Evolutionary conservation across 2,329 filamentous ascomycete species (phyloP), one percentile per base, ranked within the genome.

Genomic region (Trichophyton equinum): DNA sequence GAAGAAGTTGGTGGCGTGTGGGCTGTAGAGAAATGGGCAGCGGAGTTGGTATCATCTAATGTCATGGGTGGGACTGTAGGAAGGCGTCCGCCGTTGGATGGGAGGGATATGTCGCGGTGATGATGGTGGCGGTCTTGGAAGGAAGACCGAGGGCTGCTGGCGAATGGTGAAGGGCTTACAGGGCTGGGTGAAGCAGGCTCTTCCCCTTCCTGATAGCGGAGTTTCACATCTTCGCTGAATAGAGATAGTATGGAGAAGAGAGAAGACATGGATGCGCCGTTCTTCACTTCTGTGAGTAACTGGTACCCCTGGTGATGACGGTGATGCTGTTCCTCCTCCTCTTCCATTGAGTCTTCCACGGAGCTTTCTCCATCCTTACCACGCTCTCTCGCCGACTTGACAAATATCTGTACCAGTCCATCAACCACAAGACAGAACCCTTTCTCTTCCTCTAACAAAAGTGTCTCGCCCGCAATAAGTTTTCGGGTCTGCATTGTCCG

Each of bases 401-500:
- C 94, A 71, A 97, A 99, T 60, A 99, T 97, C 73, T 99, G 91
- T 0, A 99, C 91, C 30, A 96, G 75, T 1, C 94, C 94, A 74
- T 99, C 94, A 2, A 99, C 95, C 4, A 99, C 94, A 61, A 99
- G 81, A 71, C 94, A 99, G 69, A 99, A 99, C 0, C 94, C 94
- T 69, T 99, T 96, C 69, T 99, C 94, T 71, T 99, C 94, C 74
- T 99, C 94, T 36, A 99, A 78, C 65, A 96, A 85, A 67, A 99
- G 79, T 0, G 94, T 99, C 74, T 99, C 94, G 33, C 94, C 94
- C 4, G 94, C 92, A 68, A 97, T 95, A 57, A 99, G 80, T 74
- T 96, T 96, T 67, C 90, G 82, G 20, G 95, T 99, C 77, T 99
- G 94, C 94, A 99, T 99, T 62, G 91, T 96, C 62, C 94, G 82